Conservation (phyloP, 2,329 filamentous ascomycete genomes). For the Fusarium bulbicola region DNA sequence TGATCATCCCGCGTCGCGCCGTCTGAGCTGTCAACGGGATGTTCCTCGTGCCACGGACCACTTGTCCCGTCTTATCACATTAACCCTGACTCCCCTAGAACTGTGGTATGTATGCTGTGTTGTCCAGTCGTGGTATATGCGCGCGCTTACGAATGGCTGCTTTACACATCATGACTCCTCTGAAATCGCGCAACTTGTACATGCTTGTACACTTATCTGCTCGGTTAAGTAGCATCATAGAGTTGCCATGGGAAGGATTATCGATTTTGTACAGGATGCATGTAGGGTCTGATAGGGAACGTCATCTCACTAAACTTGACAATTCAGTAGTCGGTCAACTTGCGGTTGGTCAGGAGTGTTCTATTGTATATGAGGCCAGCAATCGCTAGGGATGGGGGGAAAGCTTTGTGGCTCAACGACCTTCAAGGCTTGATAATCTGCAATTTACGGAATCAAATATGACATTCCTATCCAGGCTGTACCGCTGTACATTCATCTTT, state of each 20-base stretch:
- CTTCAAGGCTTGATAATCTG: not conserved
- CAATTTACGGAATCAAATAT: not conserved
- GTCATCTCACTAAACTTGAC: slow-evolving; percentile 1
- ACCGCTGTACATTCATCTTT: not conserved
- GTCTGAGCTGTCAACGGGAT: slow-evolving; percentile 38
- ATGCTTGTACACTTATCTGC: not conserved
- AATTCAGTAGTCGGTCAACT: slow-evolving; percentile 2
- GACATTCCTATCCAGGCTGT: not conserved
- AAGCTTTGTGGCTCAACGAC: not conserved
- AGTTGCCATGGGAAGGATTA: slow-evolving; percentile 3
- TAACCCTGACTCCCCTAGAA: not conserved
- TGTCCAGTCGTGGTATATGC: slow-evolving; percentile 11
- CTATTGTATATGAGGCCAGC: slow-evolving; percentile 23
- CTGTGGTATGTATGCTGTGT: not conserved
- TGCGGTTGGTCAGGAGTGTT: not conserved
- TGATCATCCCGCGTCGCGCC: slow-evolving; percentile 42
- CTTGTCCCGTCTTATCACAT: slow-evolving; percentile 25
- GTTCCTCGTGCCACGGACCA: slow-evolving; percentile 28
- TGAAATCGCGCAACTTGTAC: slow-evolving; percentile 10
- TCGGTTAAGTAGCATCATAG: slow-evolving; percentile 5
- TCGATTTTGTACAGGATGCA: slow-evolving; percentile 27
- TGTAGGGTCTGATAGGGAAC: slow-evolving; percentile 16
- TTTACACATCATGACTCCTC: slow-evolving; percentile 30
- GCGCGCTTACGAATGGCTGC: slow-evolving; percentile 36
- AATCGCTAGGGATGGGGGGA: not conserved